Evolutionary conservation across 176 grass and related monocot species (phyloP), one percentile per base, ranked within the genome.

Genomic region (Themeda triandra): DNA sequence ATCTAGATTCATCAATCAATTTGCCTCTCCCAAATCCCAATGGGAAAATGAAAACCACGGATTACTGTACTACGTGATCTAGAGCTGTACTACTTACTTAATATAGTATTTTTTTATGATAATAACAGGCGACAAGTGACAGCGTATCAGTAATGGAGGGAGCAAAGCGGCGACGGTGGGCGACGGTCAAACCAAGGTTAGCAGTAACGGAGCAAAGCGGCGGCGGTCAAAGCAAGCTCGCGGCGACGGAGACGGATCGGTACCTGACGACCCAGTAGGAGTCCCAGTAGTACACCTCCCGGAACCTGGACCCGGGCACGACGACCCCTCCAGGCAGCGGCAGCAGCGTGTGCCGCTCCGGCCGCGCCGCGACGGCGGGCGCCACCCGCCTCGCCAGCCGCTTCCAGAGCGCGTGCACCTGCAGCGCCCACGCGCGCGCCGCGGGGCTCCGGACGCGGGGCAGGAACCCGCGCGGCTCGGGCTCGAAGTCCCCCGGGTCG

Each of bases 201-300:
- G 49, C 49, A 19, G 49, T 8, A 10, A 62, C 13, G n/a, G 58
- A 62, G n/a, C 58, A 27, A 62, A 62, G 58, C 58, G 23, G 58
- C 58, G n/a, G 12, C n/a, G 36, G 17, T 31, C 30, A 32, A 66
- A 66, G 29, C 6, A 53, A 53, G 51, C 19, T 6, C 21, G 24
- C 10, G 23, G 58, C 10, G 56, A 73, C 42, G 30, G 58, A 25
- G 56, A 73, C 42, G 30, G 23, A 56, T 48, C 45, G 45, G 36
- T 33, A 99, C 96, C 96, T 99, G 69, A 96, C 44, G 75, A 85
- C 39, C 96, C 96, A 99, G 71, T 96, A 99, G 67, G 96, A 94
- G 54, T 99, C 93, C 93, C 96, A 99, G 79, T 99, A 99, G 87
- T 99, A 99, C 82, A 99, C 91, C 86, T 99, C 96, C 48, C 88